Evolutionary conservation across 768 basidiomycete species (phyloP).

Genomic region (Trametes meyenii): DNA sequence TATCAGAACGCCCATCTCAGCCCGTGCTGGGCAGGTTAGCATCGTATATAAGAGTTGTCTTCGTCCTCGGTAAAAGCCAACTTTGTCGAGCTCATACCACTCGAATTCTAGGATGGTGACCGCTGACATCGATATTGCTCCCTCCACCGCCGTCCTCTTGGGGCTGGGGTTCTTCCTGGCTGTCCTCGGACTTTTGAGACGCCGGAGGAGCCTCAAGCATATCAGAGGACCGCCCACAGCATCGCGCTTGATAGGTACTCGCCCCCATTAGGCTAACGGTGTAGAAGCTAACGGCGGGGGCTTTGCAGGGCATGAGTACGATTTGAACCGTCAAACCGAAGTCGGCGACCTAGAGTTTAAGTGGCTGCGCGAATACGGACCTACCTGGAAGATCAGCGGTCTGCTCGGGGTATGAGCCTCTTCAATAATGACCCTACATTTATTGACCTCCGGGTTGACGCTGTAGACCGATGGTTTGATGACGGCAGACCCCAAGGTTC

Average conservation of each 20-base stretch:
- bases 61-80: no score
- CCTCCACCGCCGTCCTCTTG: not conserved
- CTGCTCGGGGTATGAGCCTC: slow-evolving; percentile 24
- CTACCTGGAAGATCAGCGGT: slow-evolving; percentile 18
- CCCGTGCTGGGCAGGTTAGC: no score
- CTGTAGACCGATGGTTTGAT: slow-evolving; percentile 8
- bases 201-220: not conserved
- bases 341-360: slow-evolving; percentile 26
- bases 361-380: slow-evolving; percentile 24
- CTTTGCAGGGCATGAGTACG: slow-evolving; percentile 9
- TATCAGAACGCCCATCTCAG: no score
- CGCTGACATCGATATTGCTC: not conserved
- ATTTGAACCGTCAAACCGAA: slow-evolving; percentile 9
- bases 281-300: not conserved
- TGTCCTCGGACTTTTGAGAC: not conserved
- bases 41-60: no score
- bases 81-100: not conserved
- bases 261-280: no score
- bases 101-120: not conserved
- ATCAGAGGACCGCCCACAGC: not conserved
- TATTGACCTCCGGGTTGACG: no score
- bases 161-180: not conserved
- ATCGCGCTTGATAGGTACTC: not conserved
- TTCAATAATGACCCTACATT: not conserved
- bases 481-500: slow-evolving; percentile 20